phyloP scores from a whole-genome alignment of 2,329 filamentous ascomycete genomes.

The Colletotrichum sp. region DNA sequence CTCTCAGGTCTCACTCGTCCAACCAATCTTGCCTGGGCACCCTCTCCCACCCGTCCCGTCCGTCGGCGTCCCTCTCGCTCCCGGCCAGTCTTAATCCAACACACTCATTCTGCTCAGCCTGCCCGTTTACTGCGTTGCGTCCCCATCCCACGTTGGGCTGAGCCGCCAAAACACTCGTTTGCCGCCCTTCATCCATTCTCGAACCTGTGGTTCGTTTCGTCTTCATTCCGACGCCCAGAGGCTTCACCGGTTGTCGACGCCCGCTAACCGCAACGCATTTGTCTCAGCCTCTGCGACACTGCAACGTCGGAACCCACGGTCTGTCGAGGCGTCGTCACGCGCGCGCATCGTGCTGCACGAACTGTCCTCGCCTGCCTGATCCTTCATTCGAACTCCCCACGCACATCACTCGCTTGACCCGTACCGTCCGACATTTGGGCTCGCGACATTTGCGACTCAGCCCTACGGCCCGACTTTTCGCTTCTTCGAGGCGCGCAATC shows the following conservation, averaged over 20 bases:
- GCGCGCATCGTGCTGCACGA: neutral
- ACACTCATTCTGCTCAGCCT: neutral
- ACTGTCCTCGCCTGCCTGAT: neutral
- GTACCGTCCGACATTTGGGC: neutral
- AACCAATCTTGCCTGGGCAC: neutral
- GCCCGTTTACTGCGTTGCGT: neutral
- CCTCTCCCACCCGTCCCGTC: neutral
- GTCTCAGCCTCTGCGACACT: constrained; percentile 7
- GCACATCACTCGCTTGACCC: neutral
- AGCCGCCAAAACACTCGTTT: neutral
- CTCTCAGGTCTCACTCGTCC: constrained; percentile 3
- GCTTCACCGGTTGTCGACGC: neutral
- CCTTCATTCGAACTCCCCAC: neutral
- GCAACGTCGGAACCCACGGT: neutral
- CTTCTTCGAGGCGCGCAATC: neutral
- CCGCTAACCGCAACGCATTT: neutral
- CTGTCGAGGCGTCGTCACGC: neutral
- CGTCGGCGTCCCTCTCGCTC: neutral
- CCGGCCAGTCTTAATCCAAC: neutral
- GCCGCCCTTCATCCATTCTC: neutral
- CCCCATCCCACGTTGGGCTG: neutral
- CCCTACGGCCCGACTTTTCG: neutral
- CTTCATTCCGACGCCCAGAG: neutral
- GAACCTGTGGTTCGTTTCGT: neutral
- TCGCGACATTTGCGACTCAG: neutral